Conservation (phyloP, 805 yeast genomes). For the Yarrowia divulgata region DNA sequence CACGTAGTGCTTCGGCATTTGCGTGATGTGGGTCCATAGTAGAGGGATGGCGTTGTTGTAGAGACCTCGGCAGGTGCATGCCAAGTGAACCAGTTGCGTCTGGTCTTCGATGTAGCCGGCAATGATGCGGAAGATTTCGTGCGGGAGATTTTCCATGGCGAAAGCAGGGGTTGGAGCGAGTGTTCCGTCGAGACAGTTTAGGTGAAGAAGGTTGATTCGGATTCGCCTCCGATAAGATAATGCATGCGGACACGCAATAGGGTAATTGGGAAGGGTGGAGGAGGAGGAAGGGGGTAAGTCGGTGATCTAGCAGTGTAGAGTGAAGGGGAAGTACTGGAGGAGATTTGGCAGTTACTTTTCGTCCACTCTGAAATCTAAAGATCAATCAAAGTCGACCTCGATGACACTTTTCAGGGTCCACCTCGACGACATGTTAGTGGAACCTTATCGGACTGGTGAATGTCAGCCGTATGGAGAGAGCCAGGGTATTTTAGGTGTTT, state of each 20-base stretch:
- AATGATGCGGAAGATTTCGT: constrained; percentile 19
- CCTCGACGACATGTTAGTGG: no score
- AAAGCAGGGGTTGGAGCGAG: no score
- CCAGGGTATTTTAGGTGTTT: no score
- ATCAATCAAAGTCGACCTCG: no score
- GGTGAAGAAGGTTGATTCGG: constrained; percentile 12
- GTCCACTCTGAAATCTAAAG: no score
- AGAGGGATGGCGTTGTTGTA: constrained; percentile 20
- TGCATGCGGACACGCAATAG: constrained; percentile 1
- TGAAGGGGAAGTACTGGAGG: no score
- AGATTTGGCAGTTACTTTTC: no score
- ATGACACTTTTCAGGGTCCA: no score
- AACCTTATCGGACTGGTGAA: no score
- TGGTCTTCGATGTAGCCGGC: constrained; percentile 9
- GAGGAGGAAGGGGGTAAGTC: no score
- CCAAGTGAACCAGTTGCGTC: constrained; percentile 13
- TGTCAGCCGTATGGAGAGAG: no score
- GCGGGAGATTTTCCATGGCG: constrained; percentile 12
- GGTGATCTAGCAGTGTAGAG: background rate
- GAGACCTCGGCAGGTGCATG: constrained; percentile 4
- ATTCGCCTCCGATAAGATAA: constrained; percentile 18
- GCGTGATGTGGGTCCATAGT: constrained; percentile 29
- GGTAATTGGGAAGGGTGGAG: background rate
- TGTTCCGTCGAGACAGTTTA: background rate
- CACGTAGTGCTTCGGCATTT: constrained; percentile 22